Percentiles rank a stretch among this genome's conserved stretches.
phyloP scores from a whole-genome alignment of 2,329 filamentous ascomycete species.

The Cladophialophora bantiana region DNA sequence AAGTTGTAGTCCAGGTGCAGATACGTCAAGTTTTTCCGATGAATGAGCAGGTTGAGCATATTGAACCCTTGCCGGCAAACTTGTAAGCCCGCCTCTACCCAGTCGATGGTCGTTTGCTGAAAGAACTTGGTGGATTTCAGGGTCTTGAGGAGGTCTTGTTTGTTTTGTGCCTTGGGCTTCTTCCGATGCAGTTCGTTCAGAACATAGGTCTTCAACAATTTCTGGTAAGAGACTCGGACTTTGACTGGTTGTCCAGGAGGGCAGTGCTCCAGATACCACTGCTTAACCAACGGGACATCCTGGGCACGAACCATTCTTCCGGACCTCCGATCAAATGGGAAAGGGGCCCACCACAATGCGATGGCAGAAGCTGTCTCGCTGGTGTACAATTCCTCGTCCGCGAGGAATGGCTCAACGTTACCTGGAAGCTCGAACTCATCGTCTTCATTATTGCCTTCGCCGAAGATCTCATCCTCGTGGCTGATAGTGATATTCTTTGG shows the following conservation, averaged over 20 bases:
- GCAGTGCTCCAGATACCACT: constrained; percentile 97
- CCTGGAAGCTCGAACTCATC: constrained; percentile 83
- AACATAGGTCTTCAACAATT: constrained; percentile 93
- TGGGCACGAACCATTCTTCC: constrained; percentile 96
- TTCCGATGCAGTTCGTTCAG: constrained; percentile 97
- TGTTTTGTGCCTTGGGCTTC: constrained; percentile 92
- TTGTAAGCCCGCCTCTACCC: constrained; percentile 98
- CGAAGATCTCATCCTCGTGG: constrained; percentile 94
- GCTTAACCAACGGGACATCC: constrained; percentile 95
- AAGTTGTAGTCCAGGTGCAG: constrained; percentile 99
- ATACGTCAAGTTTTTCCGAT: constrained; percentile 97
- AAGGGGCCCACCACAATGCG: constrained; percentile 96
- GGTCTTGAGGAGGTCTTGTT: constrained; percentile 86
- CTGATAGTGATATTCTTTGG: constrained; percentile 92
- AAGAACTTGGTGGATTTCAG: constrained; percentile 98
- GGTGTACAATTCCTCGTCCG: constrained; percentile 86
- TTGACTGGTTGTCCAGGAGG: constrained; percentile 92
- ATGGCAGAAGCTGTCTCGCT: constrained; percentile 91
- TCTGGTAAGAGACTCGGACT: constrained; percentile 97
- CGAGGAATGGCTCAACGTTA: constrained; percentile 84
- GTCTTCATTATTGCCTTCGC: constrained; percentile 78
- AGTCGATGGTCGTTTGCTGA: constrained; percentile 98
- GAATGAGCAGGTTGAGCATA: constrained; percentile 97
- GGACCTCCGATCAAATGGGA: constrained; percentile 91
- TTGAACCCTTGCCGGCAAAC: constrained; percentile 99